Conservation (phyloP, 1,139 yeast species). For the Pichia sp. region DNA sequence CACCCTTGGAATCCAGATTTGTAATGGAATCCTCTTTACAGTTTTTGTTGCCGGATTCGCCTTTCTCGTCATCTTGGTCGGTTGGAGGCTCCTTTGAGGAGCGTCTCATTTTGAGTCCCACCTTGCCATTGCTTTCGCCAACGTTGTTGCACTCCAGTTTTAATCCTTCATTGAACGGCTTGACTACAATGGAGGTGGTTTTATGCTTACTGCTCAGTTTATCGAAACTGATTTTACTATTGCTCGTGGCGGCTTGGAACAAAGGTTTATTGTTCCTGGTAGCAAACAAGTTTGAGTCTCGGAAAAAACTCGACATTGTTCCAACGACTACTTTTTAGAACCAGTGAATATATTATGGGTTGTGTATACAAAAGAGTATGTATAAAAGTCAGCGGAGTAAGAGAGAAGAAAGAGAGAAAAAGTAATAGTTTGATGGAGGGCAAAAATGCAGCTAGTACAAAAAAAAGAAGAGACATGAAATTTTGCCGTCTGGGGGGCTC, state of each 20-base stretch:
- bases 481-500: background rate
- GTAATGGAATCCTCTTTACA: background rate
- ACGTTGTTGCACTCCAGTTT: background rate
- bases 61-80: background rate
- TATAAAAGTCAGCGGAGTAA: background rate
- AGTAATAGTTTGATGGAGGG: background rate
- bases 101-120: background rate
- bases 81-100: background rate
- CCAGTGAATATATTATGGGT: background rate
- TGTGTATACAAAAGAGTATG: background rate
- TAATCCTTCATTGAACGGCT: conserved; percentile 2
- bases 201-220: background rate
- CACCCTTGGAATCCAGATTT: background rate
- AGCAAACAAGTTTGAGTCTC: conserved; percentile 14
- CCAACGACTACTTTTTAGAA: background rate
- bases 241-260: background rate
- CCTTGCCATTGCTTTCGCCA: background rate
- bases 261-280: conserved; percentile 10
- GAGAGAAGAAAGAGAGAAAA: background rate
- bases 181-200: background rate
- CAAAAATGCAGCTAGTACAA: background rate
- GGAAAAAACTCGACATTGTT: conserved; percentile 14
- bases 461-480: background rate
- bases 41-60: background rate
- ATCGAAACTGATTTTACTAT: background rate